Evolutionary conservation across 768 basidiomycete species (phyloP), one percentile per base, ranked within the genome.

Genomic region (Lyophyllum shimeji): DNA sequence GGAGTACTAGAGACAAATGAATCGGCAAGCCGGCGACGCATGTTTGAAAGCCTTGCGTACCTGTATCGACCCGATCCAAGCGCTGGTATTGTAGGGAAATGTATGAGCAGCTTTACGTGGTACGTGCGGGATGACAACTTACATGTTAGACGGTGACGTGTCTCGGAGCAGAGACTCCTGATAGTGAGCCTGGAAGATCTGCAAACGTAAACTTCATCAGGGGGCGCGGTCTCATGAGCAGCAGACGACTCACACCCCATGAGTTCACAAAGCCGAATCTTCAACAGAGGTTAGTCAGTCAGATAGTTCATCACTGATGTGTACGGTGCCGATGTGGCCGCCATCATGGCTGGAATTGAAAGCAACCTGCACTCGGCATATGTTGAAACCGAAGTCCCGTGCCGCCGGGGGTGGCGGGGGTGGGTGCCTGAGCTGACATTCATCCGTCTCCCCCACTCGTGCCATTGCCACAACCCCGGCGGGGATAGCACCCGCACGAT

Each of bases 51-150:
- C 43, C 13, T 39, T 12, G 27, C 56, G 20, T 56, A 84, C 88
- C 73, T 90, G 89, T 21, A 85, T 71, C 0, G 89, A 91, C 5
- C 90, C 89, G 31, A 92, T 91, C 89, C 89, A 92, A 42, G 89
- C 82, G 44, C 89, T 90, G 57, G 21, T n/a, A 49, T 56, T n/a
- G n/a, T 42, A 25, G 18, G 23, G 52, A 40, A 31, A 27, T 13
- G 18, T 50, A 24, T 53, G 11, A 51, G 42, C 34, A 39, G 43
- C 8, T 43, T 12, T 13, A n/a, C 7, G 20, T 60, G 11, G 13
- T 42, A 21, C 24, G 15, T 34, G 15, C 23, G 42, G 20, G 20
- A 23, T 46, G 25, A 1, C 18, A 69, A n/a, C 80, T 56, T 65
- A 87, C 87, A 89, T 90, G n/a, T 68, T 77, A 12, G 89, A 90